Evolutionary conservation across 257 asterid species (phyloP), one percentile per base, ranked within the genome.

Genomic region (Fraxinus quadrangulata): DNA sequence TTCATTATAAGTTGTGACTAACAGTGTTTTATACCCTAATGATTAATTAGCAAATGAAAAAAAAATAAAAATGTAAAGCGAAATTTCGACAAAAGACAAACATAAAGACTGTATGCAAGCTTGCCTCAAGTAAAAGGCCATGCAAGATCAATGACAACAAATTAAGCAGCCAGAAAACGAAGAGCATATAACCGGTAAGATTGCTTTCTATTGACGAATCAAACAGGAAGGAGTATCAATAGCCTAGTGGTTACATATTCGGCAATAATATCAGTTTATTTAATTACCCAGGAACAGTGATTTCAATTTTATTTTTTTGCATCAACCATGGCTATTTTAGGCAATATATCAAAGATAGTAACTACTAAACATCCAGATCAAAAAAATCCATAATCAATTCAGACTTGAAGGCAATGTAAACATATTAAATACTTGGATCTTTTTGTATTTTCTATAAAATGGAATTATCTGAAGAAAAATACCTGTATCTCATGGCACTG

Each of bases 401-500:
- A 31, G 7, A 54, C 47, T 26, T 26, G 49, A 68, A 9, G 68
- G 13, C 5, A 26, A 61, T n/a, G 74, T 49, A 24, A 72, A 21
- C 17, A 30, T 42, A 74, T 67, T 49, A 31, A 14, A 31, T 61
- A 75, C 33, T 16, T 28, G 33, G 67, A 42, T 36, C 73, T 45
- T 59, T 51, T 47, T 3, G 61, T 45, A 73, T 73, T 83, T 23
- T 28, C 74, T 9, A 54, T 24, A 75, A 82, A 30, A 45, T 68
- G 33, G 47, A 61, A 56, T 17, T 28, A 79, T 19, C 11, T 9
- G 0, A 12, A 33, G 36, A 66, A 47, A 76, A 56, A 51, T 93
- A 93, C 99, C 98, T 95, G 98, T 81, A 95, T 93, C 89, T 95
- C 99, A 78, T 81, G 83, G 83, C 98, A 95, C 77, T 95, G 99